Conservation (phyloP, 805 yeast species). For the Starmerella sirachaensis region DNA sequence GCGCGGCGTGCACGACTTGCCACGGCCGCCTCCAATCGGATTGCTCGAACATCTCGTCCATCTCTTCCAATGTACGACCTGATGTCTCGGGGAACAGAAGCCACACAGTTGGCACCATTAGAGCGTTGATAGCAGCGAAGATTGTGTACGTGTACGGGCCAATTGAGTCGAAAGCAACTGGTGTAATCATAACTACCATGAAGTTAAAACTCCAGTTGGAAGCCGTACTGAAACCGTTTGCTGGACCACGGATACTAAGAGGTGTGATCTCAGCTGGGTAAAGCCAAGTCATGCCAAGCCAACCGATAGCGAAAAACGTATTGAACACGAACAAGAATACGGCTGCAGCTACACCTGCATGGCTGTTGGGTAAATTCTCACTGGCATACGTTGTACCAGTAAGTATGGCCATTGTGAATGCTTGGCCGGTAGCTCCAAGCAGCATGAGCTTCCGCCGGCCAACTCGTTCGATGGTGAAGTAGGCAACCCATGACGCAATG, state of each 20-base stretch:
- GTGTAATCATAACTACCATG: slow-evolving; percentile 49
- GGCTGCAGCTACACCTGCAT: slow-evolving; percentile 48
- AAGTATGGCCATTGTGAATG: slow-evolving; percentile 24
- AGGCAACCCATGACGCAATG: slow-evolving; percentile 37
- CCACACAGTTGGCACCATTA: slow-evolving; percentile 36
- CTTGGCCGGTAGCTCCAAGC: slow-evolving; percentile 33
- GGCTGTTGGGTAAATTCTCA: slow-evolving; percentile 26
- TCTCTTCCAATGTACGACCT: slow-evolving; percentile 49
- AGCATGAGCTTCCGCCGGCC: slow-evolving; percentile 37
- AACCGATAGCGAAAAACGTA: slow-evolving; percentile 41
- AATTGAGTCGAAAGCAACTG: slow-evolving; percentile 39
- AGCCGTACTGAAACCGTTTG: slow-evolving; percentile 50
- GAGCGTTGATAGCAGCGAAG: slow-evolving; percentile 41
- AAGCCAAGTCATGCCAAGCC: slow-evolving; percentile 48
- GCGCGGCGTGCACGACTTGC: slow-evolving; percentile 29
- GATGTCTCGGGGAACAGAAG: slow-evolving; percentile 50
- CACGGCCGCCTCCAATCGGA: slow-evolving; percentile 32
- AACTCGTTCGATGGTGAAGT: slow-evolving; percentile 40
- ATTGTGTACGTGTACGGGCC: slow-evolving; percentile 48
- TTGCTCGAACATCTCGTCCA: slow-evolving; percentile 38
- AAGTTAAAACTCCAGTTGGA: slow-evolving; percentile 57
- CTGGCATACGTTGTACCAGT: slow-evolving; percentile 31
- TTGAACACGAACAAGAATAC: slow-evolving; percentile 45
- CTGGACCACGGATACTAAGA: slow-evolving; percentile 44
- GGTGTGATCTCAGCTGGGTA: slow-evolving; percentile 52